phyloP scores from a whole-genome alignment of 2,329 filamentous ascomycete genomes.

The Talaromyces sp. region DNA sequence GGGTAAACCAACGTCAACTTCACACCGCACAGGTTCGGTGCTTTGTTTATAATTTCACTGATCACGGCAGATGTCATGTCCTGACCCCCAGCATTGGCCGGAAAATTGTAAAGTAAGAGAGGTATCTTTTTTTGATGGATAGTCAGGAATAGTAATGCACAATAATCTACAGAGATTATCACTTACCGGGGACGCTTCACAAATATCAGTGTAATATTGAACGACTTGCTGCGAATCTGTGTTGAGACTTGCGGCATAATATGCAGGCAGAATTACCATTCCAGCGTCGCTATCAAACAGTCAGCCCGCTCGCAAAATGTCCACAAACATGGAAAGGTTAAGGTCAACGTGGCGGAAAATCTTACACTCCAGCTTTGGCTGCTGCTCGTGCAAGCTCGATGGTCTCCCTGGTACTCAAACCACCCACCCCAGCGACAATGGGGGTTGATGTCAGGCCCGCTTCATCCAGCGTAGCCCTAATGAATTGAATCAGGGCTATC shows the following conservation, averaged over 20 bases:
- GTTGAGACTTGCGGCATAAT: constrained; percentile 23
- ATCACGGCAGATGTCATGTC: constrained; percentile 23
- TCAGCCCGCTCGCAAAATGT: neutral
- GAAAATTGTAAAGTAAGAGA: constrained; percentile 22
- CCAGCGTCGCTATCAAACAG: constrained; percentile 19
- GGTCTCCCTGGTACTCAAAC: constrained; percentile 22
- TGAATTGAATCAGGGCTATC: constrained; percentile 19
- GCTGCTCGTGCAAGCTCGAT: constrained; percentile 19
- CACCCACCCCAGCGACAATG: constrained; percentile 22
- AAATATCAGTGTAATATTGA: constrained; percentile 24
- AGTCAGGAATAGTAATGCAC: neutral
- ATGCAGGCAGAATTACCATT: constrained; percentile 23
- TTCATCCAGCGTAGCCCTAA: constrained; percentile 19
- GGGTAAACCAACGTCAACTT: constrained; percentile 20
- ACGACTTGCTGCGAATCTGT: constrained; percentile 20
- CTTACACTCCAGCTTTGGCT: constrained; percentile 21
- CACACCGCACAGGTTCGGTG: constrained; percentile 21
- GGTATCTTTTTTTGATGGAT: constrained; percentile 17
- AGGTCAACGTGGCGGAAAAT: neutral
- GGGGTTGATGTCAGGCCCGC: constrained; percentile 19
- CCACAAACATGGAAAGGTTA: neutral
- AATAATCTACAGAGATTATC: neutral
- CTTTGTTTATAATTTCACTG: constrained; percentile 16
- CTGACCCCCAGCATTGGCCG: constrained; percentile 21
- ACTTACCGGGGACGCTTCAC: constrained; percentile 20